These are phyloP conservation scores for Rhodotorula sp. DNA, from an alignment of 1,284 basidiomycete species.

Conservation along the genomic window DNA sequence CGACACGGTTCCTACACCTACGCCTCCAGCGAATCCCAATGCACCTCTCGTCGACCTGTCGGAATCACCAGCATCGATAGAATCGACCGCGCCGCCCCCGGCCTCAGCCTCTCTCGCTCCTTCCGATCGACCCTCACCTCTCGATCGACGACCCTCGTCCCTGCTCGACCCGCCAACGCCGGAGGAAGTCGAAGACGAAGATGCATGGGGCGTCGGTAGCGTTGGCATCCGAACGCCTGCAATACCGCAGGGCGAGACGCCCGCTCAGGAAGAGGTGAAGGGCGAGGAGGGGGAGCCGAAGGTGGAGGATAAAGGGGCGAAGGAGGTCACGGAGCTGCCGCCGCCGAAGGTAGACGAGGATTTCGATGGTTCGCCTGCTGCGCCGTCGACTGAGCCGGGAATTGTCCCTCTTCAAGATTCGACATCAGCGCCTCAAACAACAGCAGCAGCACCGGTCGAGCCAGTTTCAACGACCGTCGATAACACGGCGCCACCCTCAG, in stretches of 20 bases:
- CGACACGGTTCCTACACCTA: background rate
- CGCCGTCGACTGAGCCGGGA: too few species aligned
- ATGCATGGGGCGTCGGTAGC: conserved; percentile 8
- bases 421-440: too few species aligned
- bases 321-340: background rate
- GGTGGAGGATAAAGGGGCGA: background rate
- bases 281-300: background rate
- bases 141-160: too few species aligned
- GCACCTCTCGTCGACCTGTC: background rate
- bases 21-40: background rate
- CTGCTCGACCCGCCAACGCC: background rate
- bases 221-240: background rate
- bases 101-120: background rate
- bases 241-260: background rate
- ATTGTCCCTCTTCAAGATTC: too few species aligned
- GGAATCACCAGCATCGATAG: background rate
- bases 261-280: background rate
- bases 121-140: background rate
- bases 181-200: conserved; percentile 4
- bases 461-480: background rate
- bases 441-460: background rate
- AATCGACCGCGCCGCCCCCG: background rate
- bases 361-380: too few species aligned
- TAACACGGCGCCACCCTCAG: background rate
- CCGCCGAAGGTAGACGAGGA: background rate